phyloP scores from a whole-genome alignment of 495 filamentous ascomycete genomes.

The Pyrenopolyporus hunteri region DNA sequence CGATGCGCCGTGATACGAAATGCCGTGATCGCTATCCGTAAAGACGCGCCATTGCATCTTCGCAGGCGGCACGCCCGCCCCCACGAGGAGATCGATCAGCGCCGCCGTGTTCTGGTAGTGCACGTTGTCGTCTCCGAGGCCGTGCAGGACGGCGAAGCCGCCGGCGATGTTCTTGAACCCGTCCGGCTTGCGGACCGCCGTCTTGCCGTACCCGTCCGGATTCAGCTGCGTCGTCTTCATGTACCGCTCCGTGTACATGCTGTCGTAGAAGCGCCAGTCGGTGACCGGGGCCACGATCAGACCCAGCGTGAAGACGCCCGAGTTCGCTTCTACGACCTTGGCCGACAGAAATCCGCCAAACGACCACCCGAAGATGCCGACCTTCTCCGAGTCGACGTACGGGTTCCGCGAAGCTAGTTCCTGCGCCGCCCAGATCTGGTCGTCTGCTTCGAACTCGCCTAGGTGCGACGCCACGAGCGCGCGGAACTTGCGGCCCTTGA shows the following conservation, averaged over 20 bases:
- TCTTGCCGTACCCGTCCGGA: conserved; percentile 52
- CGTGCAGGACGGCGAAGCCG: conserved; percentile 60
- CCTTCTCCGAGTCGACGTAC: conserved; percentile 57
- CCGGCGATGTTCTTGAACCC: conserved; percentile 62
- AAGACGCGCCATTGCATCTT: conserved; percentile 60
- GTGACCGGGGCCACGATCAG: conserved; percentile 60
- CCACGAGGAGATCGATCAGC: conserved; percentile 57
- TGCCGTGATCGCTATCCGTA: conserved; percentile 61
- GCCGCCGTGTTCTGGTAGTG: conserved; percentile 64
- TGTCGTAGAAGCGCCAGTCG: conserved; percentile 69
- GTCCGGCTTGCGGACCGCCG: conserved; percentile 49
- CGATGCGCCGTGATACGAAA: conserved; percentile 52
- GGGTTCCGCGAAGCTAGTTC: conserved; percentile 47
- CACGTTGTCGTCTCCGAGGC: conserved; percentile 65
- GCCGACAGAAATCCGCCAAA: conserved; percentile 64
- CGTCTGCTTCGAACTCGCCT: conserved; percentile 59
- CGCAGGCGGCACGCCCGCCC: conserved; percentile 54
- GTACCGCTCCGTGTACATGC: conserved; percentile 68
- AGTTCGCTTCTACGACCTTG: conserved; percentile 60
- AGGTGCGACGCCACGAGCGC: conserved; percentile 53
- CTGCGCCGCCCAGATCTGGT: conserved; percentile 63
- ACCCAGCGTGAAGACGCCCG: conserved; percentile 58
- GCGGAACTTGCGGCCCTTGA: conserved; percentile 59
- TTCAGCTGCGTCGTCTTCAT: conserved; percentile 63
- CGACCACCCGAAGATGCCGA: conserved; percentile 65